These are phyloP conservation scores for Epichloe amarillans DNA, from an alignment of 2,329 filamentous ascomycete genomes.

Conservation along the genomic window DNA sequence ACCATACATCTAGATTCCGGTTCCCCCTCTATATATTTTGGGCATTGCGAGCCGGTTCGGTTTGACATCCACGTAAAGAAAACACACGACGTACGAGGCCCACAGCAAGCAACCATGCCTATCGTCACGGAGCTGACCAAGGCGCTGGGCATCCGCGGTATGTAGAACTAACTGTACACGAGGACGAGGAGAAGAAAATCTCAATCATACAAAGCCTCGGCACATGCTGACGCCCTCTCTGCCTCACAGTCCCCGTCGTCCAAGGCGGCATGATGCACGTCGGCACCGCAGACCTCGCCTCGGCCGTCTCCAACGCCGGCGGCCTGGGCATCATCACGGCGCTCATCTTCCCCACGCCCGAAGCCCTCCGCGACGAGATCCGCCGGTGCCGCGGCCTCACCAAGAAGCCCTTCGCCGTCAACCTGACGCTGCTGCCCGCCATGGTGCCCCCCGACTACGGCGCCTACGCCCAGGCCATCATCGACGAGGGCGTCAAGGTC, in stretches of 20 bases:
- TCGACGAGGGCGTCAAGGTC: slow-evolving; percentile 82
- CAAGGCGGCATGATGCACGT: slow-evolving; percentile 85
- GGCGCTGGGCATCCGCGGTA: slow-evolving; percentile 41
- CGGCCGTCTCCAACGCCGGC: slow-evolving; percentile 68
- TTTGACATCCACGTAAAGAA: no score
- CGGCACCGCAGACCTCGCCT: slow-evolving; percentile 66
- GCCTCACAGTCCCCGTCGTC: slow-evolving; percentile 54
- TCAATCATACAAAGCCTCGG: background rate
- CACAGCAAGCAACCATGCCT: slow-evolving; percentile 29
- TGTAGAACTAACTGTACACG: background rate
- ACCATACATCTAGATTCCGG: no score
- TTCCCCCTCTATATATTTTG: no score
- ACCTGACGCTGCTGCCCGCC: slow-evolving; percentile 84
- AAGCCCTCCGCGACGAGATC: slow-evolving; percentile 89
- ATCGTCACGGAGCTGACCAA: slow-evolving; percentile 45
- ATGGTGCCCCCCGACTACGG: slow-evolving; percentile 89
- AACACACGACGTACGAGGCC: background rate
- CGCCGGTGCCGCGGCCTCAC: slow-evolving; percentile 71
- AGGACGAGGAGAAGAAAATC: background rate
- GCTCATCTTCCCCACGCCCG: slow-evolving; percentile 84
- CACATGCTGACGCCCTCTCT: background rate
- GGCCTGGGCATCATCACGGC: slow-evolving; percentile 73
- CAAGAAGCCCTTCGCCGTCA: slow-evolving; percentile 73
- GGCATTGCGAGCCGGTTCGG: no score
- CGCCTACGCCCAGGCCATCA: slow-evolving; percentile 81